Evolutionary conservation across 2,329 filamentous ascomycete species (phyloP), one percentile per base, ranked within the genome.

Genomic region (Cladosporium sp.): DNA sequence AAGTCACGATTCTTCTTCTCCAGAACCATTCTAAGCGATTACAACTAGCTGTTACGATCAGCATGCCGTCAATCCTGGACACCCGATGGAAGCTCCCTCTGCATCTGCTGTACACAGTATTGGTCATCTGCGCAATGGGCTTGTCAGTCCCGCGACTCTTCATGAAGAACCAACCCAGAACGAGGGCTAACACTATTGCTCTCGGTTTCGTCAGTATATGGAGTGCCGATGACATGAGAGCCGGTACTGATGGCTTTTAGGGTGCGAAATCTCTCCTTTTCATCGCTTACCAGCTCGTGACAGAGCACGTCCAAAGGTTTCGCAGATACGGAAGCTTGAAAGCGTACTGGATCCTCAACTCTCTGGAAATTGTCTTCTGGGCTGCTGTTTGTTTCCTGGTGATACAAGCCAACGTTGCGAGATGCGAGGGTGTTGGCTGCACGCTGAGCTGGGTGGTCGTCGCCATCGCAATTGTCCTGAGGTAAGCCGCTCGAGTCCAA

Each of bases 291-390:
- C 72, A 77, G 58, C 60, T 79, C 49, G 62, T 75, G 2, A 73
- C 73, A 22, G 70, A 73, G 43, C 72, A 76, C 58, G 61, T 71
- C 14, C 45, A 59, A 2, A 60, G 61, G 1, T 67, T 77, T 47
- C 60, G 66, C 8, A 68, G 66, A 58, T 78, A 73, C 74, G 66
- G 61, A 30, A 75, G 70, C 63, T 64, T 73, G 5, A 79, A 77
- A 64, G 75, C 75, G 3, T 71, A 76, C 63, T 62, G 67, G 6
- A 74, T 78, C 36, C 67, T 79, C 55, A 76, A 75, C 64, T 67
- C 61, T 50, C 64, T 78, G 15, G 76, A 79, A 62, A 63, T 74
- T 9, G 66, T 78, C 12, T 78, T 78, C 64, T 79, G 77, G 75
- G 67, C 66, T 15, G 72, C 68, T 2, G 71, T 75, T 11, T 64